Evolutionary conservation across 495 filamentous ascomycete genomes (phyloP), one percentile per base, ranked within the genome.

Genomic region (Neurospora discreta): DNA sequence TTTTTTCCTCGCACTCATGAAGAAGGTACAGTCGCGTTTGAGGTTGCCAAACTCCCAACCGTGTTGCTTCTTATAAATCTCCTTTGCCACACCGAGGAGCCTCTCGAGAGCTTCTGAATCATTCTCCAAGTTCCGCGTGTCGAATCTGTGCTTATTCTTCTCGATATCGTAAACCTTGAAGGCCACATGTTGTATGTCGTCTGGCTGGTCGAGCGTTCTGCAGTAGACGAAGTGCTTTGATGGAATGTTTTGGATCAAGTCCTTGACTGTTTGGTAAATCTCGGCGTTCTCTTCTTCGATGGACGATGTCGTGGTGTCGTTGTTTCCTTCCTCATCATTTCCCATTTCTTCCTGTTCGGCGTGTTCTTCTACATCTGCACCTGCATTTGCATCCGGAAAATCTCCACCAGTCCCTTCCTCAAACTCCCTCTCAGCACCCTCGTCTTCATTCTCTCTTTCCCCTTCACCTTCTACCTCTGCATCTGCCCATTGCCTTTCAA

Each of bases 391-490:
- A 58, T 30, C 46, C 9, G 13, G 5, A 26, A 26, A 16, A 60
- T 33, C 52, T 33, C 7, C 23, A 8, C 13, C 1, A 60, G 11
- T 3, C 23, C 23, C 6, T 30, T 72, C 65, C 26, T 52, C 71
- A 23, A 33, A 30, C n/a, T 69, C 40, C 11, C 43, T 30, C 39
- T 69, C 18, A 33, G 8, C 30, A 52, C 40, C 18, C 39, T 69
- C n/a, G 16, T 72, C 26, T 43, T 43, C 16, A 23, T 20, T 16
- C 10, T 20, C 26, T 72, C 65, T 67, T 69, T 69, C 60, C 39
- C 69, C 69, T 15, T 69, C 16, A 15, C 9, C 11, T 7, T 11
- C 20, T 30, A 38, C 39, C 23, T 9, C 23, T 0, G 5, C 52
- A 0, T 9, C 23, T 33, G 11, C 23, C 44, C 44, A 13, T 18